A percentile compares a stretch with the other conserved stretches of the same genome.
phyloP scores from a whole-genome alignment of 2,329 filamentous ascomycete species.

The Calonectria crousiana region DNA sequence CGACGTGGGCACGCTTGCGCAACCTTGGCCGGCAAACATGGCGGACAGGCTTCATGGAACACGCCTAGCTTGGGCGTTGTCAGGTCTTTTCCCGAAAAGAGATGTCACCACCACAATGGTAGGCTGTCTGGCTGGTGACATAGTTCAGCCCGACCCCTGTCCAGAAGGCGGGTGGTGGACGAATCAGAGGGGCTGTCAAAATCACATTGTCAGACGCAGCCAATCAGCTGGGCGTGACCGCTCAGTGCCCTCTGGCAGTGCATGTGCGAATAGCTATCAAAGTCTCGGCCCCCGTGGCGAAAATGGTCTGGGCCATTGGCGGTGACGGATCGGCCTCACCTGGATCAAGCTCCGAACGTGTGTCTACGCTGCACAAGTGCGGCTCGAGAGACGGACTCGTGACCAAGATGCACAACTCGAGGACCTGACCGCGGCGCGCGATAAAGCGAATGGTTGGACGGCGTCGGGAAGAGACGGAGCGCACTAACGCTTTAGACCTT shows the following conservation, averaged over 20 bases:
- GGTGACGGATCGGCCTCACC: neutral
- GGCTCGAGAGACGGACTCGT: slow-evolving; percentile 17
- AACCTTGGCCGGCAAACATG: neutral
- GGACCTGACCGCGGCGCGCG: neutral
- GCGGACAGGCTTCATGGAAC: neutral
- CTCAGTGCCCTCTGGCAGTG: neutral
- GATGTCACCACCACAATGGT: slow-evolving; percentile 9
- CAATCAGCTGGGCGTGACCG: slow-evolving; percentile 24
- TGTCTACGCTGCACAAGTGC: neutral
- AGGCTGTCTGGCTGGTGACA: slow-evolving; percentile 27
- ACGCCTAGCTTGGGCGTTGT: slow-evolving; percentile 27
- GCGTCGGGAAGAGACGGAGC: slow-evolving; percentile 24
- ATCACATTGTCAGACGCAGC: slow-evolving; percentile 40
- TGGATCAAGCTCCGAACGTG: neutral
- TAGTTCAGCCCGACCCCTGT: slow-evolving; percentile 32
- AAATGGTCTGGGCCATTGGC: slow-evolving; percentile 38
- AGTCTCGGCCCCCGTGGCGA: slow-evolving; percentile 38
- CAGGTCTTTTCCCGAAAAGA: slow-evolving; percentile 20
- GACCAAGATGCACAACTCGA: slow-evolving; percentile 25
- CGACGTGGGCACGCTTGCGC: neutral
- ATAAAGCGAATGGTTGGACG: neutral
- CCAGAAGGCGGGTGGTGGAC: slow-evolving; percentile 15
- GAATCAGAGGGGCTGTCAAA: slow-evolving; percentile 39
- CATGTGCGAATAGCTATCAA: slow-evolving; percentile 37
- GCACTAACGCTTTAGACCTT: neutral